Evolutionary conservation across 208 protist species (phyloP).

Genomic region (Leishmania turanica): DNA sequence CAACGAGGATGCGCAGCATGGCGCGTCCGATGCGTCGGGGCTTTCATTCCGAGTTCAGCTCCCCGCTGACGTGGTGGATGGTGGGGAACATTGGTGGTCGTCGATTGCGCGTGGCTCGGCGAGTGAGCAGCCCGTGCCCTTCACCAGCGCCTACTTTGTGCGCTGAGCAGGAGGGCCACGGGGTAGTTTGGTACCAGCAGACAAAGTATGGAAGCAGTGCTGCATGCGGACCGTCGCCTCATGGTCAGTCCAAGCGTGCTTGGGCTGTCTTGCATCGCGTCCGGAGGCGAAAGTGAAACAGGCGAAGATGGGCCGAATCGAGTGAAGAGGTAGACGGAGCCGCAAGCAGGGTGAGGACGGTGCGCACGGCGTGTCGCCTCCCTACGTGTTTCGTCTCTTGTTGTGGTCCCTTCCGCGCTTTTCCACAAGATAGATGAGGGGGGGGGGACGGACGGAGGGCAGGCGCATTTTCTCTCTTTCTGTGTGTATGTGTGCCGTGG

Average conservation of each 20-base stretch:
- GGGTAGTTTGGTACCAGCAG: not conserved
- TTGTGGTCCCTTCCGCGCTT: not conserved
- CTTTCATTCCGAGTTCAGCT: constrained; percentile 61
- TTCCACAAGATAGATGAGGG: too few relatives aligned
- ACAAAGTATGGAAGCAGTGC: not conserved
- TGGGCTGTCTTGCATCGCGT: not conserved
- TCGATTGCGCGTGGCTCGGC: constrained; percentile 20
- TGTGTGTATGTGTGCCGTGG: too few relatives aligned
- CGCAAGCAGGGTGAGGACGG: not conserved
- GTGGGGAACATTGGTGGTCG: constrained; percentile 57
- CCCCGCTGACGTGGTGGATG: constrained; percentile 65
- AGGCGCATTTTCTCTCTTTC: too few relatives aligned
- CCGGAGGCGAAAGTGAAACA: not conserved
- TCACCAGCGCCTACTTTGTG: constrained; percentile 12
- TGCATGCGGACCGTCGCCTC: not conserved
- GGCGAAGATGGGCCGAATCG: not conserved
- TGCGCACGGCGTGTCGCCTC: not conserved
- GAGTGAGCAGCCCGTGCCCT: constrained; percentile 31
- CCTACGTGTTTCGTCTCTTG: not conserved
- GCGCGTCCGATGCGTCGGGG: constrained; percentile 25
- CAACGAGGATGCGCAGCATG: not conserved
- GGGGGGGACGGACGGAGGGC: too few relatives aligned
- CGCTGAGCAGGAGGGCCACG: not conserved
- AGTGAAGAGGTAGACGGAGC: not conserved
- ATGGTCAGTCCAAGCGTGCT: not conserved